Percentiles rank a stretch among this genome's conserved stretches.
phyloP scores from a whole-genome alignment of 2,329 filamentous ascomycete genomes.

The Arthrobotrys sinensis region DNA sequence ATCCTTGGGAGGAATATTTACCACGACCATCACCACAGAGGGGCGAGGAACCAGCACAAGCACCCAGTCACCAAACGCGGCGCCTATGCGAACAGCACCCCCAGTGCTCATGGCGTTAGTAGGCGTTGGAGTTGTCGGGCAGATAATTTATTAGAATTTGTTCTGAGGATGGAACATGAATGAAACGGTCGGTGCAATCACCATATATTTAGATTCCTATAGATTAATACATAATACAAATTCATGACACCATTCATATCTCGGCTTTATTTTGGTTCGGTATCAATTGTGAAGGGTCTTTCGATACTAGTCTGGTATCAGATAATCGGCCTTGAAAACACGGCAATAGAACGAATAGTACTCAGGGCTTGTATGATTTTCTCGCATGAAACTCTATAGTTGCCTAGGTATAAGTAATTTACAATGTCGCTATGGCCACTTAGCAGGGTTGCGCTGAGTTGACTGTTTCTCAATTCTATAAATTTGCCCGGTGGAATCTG shows the following conservation, averaged over 20 bases:
- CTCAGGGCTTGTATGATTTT: too few species aligned
- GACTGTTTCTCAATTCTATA: constrained; percentile 24
- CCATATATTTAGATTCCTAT: too few species aligned
- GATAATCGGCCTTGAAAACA: too few species aligned
- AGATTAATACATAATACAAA: too few species aligned
- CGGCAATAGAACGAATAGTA: too few species aligned
- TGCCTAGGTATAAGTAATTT: too few species aligned
- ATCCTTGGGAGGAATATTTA: constrained; percentile 11
- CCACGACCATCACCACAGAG: constrained; percentile 22
- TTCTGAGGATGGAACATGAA: not conserved
- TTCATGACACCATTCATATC: too few species aligned
- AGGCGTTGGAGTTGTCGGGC: constrained; percentile 38
- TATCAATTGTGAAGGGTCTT: too few species aligned
- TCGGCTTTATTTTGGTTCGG: too few species aligned
- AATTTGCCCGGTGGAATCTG: constrained; percentile 48
- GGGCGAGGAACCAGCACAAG: not conserved
- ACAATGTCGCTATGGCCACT: not conserved
- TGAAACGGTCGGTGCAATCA: not conserved
- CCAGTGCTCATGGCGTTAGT: constrained; percentile 22
- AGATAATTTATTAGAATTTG: constrained; percentile 33
- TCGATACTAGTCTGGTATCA: too few species aligned
- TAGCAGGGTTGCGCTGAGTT: too few species aligned
- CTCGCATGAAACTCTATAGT: too few species aligned
- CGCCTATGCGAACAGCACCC: constrained; percentile 27
- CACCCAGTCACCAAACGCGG: constrained; percentile 39